Conservation (phyloP, 371 early-diverging fungal species). For the Mucor saturninus region DNA sequence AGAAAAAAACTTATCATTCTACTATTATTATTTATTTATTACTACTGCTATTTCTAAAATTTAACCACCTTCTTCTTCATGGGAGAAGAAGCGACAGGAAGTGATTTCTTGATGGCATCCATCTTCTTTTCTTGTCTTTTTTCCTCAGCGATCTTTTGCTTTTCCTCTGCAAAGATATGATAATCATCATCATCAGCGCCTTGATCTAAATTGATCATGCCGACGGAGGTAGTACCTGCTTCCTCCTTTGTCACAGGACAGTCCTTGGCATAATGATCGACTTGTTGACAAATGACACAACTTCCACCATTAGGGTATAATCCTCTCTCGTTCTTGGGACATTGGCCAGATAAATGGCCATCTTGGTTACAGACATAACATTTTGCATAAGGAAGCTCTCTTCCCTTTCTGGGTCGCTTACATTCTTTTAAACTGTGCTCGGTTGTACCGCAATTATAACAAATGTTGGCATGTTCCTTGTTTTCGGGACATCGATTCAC, state of each 20-base stretch:
- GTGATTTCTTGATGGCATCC: constrained; percentile 24
- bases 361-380: constrained; percentile 87
- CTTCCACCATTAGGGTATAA: constrained; percentile 92
- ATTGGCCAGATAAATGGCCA: constrained; percentile 85
- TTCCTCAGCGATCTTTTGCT: constrained; percentile 52
- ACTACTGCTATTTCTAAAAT: constrained; percentile 7
- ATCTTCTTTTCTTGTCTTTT: constrained; percentile 43
- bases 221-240: constrained; percentile 65
- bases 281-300: constrained; percentile 86
- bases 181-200: constrained; percentile 86
- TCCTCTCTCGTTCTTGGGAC: constrained; percentile 87
- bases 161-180: constrained; percentile 68
- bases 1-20: too few species aligned
- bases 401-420: constrained; percentile 61
- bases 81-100: not conserved
- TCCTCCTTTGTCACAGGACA: constrained; percentile 75
- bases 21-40: too few species aligned
- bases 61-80: constrained; percentile 33
- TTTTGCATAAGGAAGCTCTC: constrained; percentile 68
- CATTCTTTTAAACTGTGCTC: constrained; percentile 85
- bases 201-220: constrained; percentile 73
- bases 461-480: constrained; percentile 60
- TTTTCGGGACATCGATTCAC: constrained; percentile 79
- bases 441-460: constrained; percentile 86
- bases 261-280: constrained; percentile 85